Evolutionary conservation across 2,329 filamentous ascomycete species (phyloP).

Genomic region (Plenodomus lindquistii): DNA sequence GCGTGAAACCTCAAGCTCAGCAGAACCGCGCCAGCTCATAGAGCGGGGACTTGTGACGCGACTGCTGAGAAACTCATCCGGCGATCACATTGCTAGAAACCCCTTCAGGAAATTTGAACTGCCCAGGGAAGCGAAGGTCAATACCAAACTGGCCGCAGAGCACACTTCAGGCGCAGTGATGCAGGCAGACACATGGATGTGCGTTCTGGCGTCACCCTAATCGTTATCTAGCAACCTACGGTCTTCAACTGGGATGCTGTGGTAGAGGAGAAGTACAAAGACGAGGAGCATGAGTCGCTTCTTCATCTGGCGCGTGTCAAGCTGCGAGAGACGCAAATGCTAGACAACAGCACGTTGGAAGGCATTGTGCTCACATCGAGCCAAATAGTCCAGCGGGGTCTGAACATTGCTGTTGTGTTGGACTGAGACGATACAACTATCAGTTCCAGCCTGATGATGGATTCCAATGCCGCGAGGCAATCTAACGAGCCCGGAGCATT

Average conservation of each 20-base stretch:
- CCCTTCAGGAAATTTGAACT: conserved; percentile 83
- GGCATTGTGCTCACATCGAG: conserved; percentile 83
- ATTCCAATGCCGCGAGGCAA: conserved; percentile 47
- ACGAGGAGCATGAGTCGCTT: conserved; percentile 44
- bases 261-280: conserved; percentile 38
- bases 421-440: conserved; percentile 62
- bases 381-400: conserved; percentile 79
- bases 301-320: conserved; percentile 86
- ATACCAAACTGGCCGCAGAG: conserved; percentile 10
- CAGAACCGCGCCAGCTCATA: conserved; percentile 42
- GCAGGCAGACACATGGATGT: conserved; percentile 42
- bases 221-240: conserved; percentile 62
- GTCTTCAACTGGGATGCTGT: conserved; percentile 61
- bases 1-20: conserved; percentile 29
- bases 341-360: conserved; percentile 69
- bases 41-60: conserved; percentile 44
- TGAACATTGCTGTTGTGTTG: conserved; percentile 80
- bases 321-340: conserved; percentile 71
- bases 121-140: conserved; percentile 23
- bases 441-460: conserved; percentile 34
- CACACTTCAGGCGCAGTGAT: conserved; percentile 21
- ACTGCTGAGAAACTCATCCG: conserved; percentile 82
- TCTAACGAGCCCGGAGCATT: conserved; percentile 70
- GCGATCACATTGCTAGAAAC: conserved; percentile 87
- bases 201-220: conserved; percentile 61